Evolutionary conservation across 192 early-diverging fungal species (phyloP).

Genomic region (Ambispora gerdemannii): DNA sequence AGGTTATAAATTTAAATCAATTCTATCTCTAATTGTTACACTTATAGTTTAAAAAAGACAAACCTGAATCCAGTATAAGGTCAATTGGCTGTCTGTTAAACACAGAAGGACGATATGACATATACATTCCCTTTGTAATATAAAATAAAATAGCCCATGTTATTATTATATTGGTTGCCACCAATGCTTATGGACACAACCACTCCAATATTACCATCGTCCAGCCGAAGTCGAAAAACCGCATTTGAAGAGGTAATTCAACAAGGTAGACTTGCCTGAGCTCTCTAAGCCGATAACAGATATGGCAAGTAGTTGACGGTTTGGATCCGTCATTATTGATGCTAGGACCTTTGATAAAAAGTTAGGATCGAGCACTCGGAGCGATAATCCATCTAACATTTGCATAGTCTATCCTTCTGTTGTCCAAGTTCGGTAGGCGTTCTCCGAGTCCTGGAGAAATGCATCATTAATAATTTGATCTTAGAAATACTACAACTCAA

Average conservation of each 20-base stretch:
- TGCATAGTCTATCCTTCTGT: background rate
- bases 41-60: too few relatives aligned
- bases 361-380: background rate
- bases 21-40: too few relatives aligned
- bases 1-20: too few relatives aligned
- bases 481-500: background rate
- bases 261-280: slow-evolving; percentile 10
- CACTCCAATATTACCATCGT: background rate
- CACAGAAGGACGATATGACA: background rate
- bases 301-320: background rate
- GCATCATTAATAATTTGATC: background rate
- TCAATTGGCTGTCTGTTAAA: background rate
- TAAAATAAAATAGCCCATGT: background rate
- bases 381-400: slow-evolving; percentile 7
- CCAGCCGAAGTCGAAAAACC: background rate
- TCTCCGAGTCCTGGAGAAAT: background rate
- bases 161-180: background rate
- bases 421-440: background rate
- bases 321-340: background rate
- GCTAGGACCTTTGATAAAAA: background rate
- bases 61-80: slow-evolving; percentile 2
- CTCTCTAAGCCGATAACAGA: slow-evolving; percentile 9
- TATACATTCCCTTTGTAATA: slow-evolving; percentile 3
- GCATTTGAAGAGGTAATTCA: slow-evolving; percentile 11
- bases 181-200: background rate